Evolutionary conservation across 345 rosid genomes (phyloP).

Genomic region (Eucalyptus erythrocorys): DNA sequence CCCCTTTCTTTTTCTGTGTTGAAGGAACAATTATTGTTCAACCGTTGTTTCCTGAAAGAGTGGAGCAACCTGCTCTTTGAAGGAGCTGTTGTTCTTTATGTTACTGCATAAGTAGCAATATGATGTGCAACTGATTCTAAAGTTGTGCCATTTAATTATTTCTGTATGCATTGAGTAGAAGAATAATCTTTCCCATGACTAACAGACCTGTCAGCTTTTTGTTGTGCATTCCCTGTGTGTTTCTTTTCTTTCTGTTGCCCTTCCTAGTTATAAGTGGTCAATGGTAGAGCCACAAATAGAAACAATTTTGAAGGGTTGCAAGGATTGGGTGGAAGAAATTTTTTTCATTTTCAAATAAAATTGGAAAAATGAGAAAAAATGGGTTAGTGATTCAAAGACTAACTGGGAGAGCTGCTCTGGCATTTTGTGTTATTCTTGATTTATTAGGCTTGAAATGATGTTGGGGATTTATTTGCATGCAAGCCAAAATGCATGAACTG

Average conservation of each 20-base stretch:
- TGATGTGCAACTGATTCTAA: not conserved
- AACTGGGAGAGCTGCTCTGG: not conserved
- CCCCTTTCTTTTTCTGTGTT: not conserved
- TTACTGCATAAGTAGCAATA: not conserved
- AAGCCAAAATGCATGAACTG: not conserved
- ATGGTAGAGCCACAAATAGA: not conserved
- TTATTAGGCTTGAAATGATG: not conserved
- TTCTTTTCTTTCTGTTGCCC: not conserved
- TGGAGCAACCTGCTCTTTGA: not conserved
- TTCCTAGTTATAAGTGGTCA: not conserved
- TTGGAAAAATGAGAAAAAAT: not conserved
- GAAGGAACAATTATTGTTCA: not conserved
- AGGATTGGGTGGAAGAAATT: not conserved
- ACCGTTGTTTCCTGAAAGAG: not conserved
- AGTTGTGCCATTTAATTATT: not conserved
- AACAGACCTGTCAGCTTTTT: not conserved
- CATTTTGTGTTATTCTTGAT: not conserved
- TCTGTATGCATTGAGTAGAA: not conserved
- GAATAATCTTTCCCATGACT: not conserved
- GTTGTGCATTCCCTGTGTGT: not conserved
- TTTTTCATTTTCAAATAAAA: not conserved
- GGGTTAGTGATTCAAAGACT: not conserved
- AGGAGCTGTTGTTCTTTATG: not conserved
- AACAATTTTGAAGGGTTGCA: not conserved
- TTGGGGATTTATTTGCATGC: not conserved